Evolutionary conservation across 768 basidiomycete species (phyloP).

Genomic region (Heimioporus sp.): DNA sequence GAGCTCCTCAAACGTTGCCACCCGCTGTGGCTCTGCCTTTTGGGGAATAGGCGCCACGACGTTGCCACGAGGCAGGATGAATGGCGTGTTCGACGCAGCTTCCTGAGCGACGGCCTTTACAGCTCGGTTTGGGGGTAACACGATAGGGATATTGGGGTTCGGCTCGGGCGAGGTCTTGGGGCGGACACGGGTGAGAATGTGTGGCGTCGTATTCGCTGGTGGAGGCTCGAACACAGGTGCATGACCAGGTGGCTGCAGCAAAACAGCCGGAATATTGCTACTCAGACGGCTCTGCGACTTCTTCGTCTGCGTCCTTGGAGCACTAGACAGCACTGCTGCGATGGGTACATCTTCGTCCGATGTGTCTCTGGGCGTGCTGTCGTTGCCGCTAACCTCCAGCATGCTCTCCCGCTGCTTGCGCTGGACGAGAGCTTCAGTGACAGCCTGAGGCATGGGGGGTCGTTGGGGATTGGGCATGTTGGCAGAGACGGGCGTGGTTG

Average conservation of each 20-base stretch:
- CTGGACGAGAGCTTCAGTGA: conserved; percentile 68
- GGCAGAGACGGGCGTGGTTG: conserved; percentile 48
- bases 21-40: conserved; percentile 47
- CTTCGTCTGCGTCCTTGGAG: conserved; percentile 13
- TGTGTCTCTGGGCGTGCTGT: conserved; percentile 30
- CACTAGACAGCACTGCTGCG: conserved; percentile 16
- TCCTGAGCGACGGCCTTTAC: conserved; percentile 36
- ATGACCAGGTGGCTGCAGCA: conserved; percentile 30
- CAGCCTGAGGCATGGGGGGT: conserved; percentile 63
- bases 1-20: conserved; percentile 84
- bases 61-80: conserved; percentile 46
- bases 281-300: conserved; percentile 18
- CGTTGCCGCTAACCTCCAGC: conserved; percentile 43
- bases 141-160: conserved; percentile 29
- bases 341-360: conserved; percentile 37
- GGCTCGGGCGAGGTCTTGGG: conserved; percentile 19
- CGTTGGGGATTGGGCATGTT: conserved; percentile 36
- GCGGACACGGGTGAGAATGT: conserved; percentile 21
- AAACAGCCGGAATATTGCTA: conserved; percentile 25
- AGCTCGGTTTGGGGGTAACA: conserved; percentile 27
- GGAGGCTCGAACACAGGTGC: conserved; percentile 27
- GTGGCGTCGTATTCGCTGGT: conserved; percentile 16
- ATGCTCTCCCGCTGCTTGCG: conserved; percentile 73
- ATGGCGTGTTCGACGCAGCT: conserved; percentile 37
- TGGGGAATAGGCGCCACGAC: conserved; percentile 44